Evolutionary conservation across 306 rosid genomes (phyloP).

Genomic region (Carpinus viminea): DNA sequence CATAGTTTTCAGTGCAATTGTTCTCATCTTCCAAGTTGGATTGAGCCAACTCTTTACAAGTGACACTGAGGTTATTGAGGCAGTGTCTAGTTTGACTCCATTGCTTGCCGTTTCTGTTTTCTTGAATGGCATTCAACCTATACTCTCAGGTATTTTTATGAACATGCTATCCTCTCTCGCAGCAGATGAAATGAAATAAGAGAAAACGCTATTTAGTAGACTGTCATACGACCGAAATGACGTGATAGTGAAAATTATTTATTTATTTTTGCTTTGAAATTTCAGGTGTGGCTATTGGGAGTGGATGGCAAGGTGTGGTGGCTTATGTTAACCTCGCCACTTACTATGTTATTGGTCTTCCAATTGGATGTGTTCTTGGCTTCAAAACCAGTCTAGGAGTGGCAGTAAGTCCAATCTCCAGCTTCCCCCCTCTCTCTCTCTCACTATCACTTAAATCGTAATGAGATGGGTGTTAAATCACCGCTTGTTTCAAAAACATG

Average conservation of each 20-base stretch:
- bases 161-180: neutral
- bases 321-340: constrained; percentile 67
- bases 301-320: constrained; percentile 78
- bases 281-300: constrained; percentile 79
- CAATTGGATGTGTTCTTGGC: constrained; percentile 71
- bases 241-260: too few species aligned
- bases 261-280: neutral
- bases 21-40: constrained; percentile 43
- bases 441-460: neutral
- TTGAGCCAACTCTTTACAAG: constrained; percentile 66
- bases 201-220: too few species aligned
- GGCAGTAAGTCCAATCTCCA: constrained; percentile 43
- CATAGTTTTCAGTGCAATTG: constrained; percentile 38
- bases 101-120: constrained; percentile 71
- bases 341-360: constrained; percentile 62
- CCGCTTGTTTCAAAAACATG: too few species aligned
- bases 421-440: constrained; percentile 8
- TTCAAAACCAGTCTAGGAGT: constrained; percentile 62
- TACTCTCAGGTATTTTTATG: constrained; percentile 44
- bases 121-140: constrained; percentile 69
- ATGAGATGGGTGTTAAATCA: neutral
- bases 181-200: neutral
- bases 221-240: too few species aligned
- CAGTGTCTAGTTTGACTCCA: constrained; percentile 54
- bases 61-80: constrained; percentile 52